phyloP scores from a whole-genome alignment of 83 land plant species.

The Larix sibirica region DNA sequence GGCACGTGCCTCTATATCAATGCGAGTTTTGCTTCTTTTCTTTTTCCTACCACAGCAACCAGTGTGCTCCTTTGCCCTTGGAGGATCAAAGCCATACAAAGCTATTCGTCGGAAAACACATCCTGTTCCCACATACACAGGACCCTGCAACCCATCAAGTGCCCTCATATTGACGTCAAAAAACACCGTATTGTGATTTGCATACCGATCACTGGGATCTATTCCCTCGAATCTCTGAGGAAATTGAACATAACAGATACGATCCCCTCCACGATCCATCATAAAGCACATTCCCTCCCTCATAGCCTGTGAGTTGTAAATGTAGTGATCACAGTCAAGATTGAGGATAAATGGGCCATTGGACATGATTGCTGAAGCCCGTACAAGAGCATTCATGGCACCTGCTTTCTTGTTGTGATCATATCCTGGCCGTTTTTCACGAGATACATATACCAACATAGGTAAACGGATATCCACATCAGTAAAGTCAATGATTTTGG shows the following conservation, averaged over 20 bases:
- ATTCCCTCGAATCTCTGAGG: constrained; percentile 73
- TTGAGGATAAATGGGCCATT: constrained; percentile 78
- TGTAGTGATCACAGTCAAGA: constrained; percentile 74
- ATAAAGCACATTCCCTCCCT: constrained; percentile 79
- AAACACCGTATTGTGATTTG: constrained; percentile 86
- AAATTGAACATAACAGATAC: constrained; percentile 67
- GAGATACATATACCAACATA: constrained; percentile 74
- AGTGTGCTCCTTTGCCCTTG: constrained; percentile 54
- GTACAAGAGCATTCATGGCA: constrained; percentile 80
- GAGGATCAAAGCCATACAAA: constrained; percentile 72
- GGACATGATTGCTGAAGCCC: constrained; percentile 72
- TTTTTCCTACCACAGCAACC: constrained; percentile 43
- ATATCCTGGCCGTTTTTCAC: constrained; percentile 70
- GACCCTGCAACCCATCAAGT: constrained; percentile 77
- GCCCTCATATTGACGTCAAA: constrained; percentile 86
- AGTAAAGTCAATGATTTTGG: constrained; percentile 57
- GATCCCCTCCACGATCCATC: constrained; percentile 85
- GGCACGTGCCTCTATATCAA: background rate
- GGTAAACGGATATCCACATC: constrained; percentile 74
- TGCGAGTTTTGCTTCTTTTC: background rate
- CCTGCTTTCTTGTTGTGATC: constrained; percentile 83
- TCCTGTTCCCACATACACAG: constrained; percentile 78
- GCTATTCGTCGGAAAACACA: constrained; percentile 70
- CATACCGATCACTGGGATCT: constrained; percentile 79
- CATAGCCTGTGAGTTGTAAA: constrained; percentile 60